Conservation (phyloP, 75 land plant species). For the Larix kaempferi region DNA sequence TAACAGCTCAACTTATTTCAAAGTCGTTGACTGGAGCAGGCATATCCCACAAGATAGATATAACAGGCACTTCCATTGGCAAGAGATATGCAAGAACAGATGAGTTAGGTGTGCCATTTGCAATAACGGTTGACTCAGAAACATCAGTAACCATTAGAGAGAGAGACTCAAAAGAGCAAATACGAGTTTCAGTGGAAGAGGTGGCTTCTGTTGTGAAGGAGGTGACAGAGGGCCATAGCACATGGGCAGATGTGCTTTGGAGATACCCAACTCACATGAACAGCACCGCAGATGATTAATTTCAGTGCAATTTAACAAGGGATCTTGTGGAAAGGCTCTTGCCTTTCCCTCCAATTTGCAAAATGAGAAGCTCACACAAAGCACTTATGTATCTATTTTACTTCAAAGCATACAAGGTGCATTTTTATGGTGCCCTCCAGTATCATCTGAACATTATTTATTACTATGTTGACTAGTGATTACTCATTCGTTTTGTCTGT, state of each 20-base stretch:
- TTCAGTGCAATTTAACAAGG: not conserved
- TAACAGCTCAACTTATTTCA: slow-evolving; percentile 49
- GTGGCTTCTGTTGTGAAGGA: slow-evolving; percentile 68
- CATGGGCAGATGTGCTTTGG: slow-evolving; percentile 64
- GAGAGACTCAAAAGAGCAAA: slow-evolving; percentile 83
- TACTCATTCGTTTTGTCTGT: too few relatives aligned
- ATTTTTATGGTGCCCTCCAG: not conserved
- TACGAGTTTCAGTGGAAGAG: slow-evolving; percentile 67
- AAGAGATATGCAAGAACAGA: slow-evolving; percentile 95
- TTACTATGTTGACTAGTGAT: not conserved
- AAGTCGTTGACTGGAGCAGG: slow-evolving; percentile 69
- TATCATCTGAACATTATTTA: not conserved
- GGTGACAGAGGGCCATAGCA: slow-evolving; percentile 59
- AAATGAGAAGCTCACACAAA: not conserved
- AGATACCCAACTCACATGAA: slow-evolving; percentile 43
- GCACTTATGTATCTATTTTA: not conserved
- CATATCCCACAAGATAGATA: slow-evolving; percentile 32
- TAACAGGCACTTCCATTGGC: slow-evolving; percentile 89
- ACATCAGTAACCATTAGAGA: slow-evolving; percentile 79
- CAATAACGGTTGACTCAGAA: slow-evolving; percentile 83
- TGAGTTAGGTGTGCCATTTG: slow-evolving; percentile 95
- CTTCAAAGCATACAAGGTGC: not conserved
- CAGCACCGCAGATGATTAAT: slow-evolving; percentile 17
- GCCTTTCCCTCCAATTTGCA: not conserved
- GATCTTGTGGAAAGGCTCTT: not conserved